These are phyloP conservation scores for Ganoderma lucidum DNA, from an alignment of 1,284 basidiomycete genomes.

Conservation along the genomic window DNA sequence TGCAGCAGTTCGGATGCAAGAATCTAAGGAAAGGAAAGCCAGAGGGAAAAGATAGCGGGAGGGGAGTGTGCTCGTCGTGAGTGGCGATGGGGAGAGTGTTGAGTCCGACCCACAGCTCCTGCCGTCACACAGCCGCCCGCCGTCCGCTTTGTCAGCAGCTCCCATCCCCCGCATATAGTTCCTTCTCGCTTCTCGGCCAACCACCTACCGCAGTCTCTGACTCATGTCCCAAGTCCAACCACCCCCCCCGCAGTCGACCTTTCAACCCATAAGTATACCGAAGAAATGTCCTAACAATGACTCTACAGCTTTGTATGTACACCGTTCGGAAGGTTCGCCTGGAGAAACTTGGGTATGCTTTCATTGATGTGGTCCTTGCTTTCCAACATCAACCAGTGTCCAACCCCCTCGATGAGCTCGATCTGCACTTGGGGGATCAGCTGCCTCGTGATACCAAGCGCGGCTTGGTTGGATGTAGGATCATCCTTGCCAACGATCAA, in stretches of 20 bases:
- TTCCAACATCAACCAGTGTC: conserved; percentile 77
- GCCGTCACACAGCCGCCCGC: conserved; percentile 31
- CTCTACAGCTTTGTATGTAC: conserved; percentile 34
- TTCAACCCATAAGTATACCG: not conserved
- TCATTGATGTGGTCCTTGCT: conserved; percentile 58
- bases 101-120: conserved; percentile 19
- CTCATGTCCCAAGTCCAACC: not conserved
- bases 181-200: conserved; percentile 7
- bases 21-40: not conserved
- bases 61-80: conserved; percentile 23
- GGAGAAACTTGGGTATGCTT: conserved; percentile 56
- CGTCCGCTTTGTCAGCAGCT: conserved; percentile 31
- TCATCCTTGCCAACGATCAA: conserved; percentile 69
- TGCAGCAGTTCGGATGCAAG: conserved; percentile 1
- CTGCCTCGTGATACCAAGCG: conserved; percentile 48
- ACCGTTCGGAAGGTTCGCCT: conserved; percentile 5
- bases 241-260: not conserved
- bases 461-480: conserved; percentile 40
- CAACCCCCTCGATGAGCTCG: conserved; percentile 55
- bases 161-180: conserved; percentile 17
- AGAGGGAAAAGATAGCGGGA: conserved; percentile 20
- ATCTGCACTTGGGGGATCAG: conserved; percentile 58
- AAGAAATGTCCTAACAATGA: not conserved
- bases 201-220: conserved; percentile 16
- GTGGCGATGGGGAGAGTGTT: conserved; percentile 28